Evolutionary conservation across 1,284 basidiomycete species (phyloP), one percentile per base, ranked within the genome.

Genomic region (Fomitopsis palustris): DNA sequence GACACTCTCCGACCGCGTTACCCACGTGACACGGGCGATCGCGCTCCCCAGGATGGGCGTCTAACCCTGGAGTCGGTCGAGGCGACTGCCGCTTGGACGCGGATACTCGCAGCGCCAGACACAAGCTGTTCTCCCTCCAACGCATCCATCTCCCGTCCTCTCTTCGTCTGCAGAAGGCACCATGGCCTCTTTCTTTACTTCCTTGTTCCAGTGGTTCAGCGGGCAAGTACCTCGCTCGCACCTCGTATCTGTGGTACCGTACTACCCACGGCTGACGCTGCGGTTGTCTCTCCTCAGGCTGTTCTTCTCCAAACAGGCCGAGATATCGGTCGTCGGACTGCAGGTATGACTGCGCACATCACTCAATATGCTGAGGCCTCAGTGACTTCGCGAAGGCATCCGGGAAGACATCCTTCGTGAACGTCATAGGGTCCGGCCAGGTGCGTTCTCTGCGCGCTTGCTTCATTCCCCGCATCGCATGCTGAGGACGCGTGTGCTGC

Each of bases 321-420:
- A 98, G 74, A 90, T 98, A 65, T 93, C 93, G 12, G 87, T 98
- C 29, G 92, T 98, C 47, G 96, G 96, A 38, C 77, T 98, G 33
- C 95, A 98, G 81, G 93, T 91, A 58, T 53, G 73, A 65, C 25
- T 27, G 41, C 49, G 29, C 31, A 16, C 21, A 29, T 33, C 17
- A 58, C 21, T 31, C 45, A 19, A 33, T 31, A 23, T 9, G 42
- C 19, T 27, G n/a, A 42, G 27, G 31, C 16, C 14, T 55, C 16
- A 64, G 65, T n/a, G 43, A 65, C 2, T 58, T 56, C 35, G 60
- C n/a, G 3, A 62, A 96, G 90, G 92, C 93, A 5, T 96, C 94
- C 3, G 95, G 95, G 53, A 96, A 97, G 79, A 96, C 95, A 0
- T 95, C 93, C 25, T 93, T 98, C 57, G 93, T 96, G 54, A 95